Base-by-base conservation (phyloP, 2,329 filamentous ascomycete species). In the Aspergillus arachidicola region DNA sequence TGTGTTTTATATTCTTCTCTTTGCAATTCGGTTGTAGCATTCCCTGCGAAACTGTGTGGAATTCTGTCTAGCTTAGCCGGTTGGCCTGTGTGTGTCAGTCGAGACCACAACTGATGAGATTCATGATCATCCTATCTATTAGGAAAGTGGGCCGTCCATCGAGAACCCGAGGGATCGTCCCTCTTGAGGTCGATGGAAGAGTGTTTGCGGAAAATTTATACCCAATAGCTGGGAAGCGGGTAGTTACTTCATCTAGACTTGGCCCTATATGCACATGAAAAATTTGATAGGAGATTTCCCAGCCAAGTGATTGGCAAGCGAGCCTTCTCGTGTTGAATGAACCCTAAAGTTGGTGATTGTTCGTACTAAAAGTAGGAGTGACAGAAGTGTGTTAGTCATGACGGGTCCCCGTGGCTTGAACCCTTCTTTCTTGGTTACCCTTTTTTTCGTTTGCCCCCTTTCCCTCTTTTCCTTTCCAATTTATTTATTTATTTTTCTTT, bases 41-140 rank as follows among this genome's bases (percentile, higher is more conserved):
- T 64, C 50, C 38, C 62, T 66, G 45, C 46, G 46, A 28, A 28
- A 16, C 46, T 19, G 16, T 41, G 38, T 50, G 46, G 3, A 28
- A 32, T 57, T 61, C 57, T 50, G 21, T 58, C 50, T 60, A 60
- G 57, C 57, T 62, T 9, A 58, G 50, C 63, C 53, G 34, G 64
- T 38, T 53, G 38, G 36, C 56, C 2, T 23, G 46, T 61, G 38
- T 61, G 46, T 62, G 34, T 63, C 43, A 45, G 46, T 50, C 46
- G 57, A 66, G 60, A 58, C 62, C 59, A 60, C 59, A 62, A 28
- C 62, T 65, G 64, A 70, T 67, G 68, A 69, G 63, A 53, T 58
- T 68, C 63, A 70, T 63, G 69, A 69, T 60, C 58, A 63, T 66
- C 59, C 43, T 59, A 61, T 57, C 45, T 63, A 63, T 50, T 67